Conservation (phyloP, 176 grass and related monocot genomes). For the Tuctoria greenei region DNA sequence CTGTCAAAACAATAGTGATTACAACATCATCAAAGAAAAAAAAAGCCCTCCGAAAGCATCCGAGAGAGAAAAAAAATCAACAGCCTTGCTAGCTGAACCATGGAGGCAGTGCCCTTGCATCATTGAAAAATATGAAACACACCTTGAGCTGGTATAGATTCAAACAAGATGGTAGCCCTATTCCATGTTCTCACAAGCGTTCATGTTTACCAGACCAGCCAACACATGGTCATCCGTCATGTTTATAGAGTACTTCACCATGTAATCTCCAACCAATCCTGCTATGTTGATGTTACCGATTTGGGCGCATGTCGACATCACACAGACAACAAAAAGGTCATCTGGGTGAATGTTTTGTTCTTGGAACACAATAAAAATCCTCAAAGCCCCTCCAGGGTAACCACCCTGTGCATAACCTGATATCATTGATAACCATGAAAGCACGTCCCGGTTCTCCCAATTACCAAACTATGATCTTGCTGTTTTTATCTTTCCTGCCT, state of each 20-base stretch:
- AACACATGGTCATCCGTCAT: constrained; percentile 59
- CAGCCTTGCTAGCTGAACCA: constrained; percentile 73
- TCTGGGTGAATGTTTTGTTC: constrained; percentile 57
- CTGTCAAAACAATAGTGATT: constrained; percentile 82
- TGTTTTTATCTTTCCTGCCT: constrained; percentile 49
- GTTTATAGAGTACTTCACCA: constrained; percentile 46
- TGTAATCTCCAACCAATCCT: constrained; percentile 65
- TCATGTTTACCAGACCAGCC: constrained; percentile 79
- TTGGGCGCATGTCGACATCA: constrained; percentile 91
- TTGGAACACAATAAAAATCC: constrained; percentile 63
- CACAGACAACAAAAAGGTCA: constrained; percentile 57
- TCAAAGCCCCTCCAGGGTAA: constrained; percentile 57
- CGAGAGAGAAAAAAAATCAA: constrained; percentile 68
- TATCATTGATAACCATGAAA: constrained; percentile 79
- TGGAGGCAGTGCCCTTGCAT: constrained; percentile 94
- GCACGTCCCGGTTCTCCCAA: constrained; percentile 54
- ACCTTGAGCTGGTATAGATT: constrained; percentile 67
- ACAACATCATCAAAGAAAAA: constrained; percentile 56
- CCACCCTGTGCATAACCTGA: constrained; percentile 82
- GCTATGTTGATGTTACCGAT: constrained; percentile 59
- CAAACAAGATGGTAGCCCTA: constrained; percentile 71
- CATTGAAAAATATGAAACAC: constrained; percentile 78
- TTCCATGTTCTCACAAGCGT: constrained; percentile 82
- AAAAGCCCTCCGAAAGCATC: constrained; percentile 76
- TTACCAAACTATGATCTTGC: constrained; percentile 62